These are phyloP conservation scores for Cystobasidium sp. DNA, from an alignment of 1,284 basidiomycete genomes.

Conservation along the genomic window DNA sequence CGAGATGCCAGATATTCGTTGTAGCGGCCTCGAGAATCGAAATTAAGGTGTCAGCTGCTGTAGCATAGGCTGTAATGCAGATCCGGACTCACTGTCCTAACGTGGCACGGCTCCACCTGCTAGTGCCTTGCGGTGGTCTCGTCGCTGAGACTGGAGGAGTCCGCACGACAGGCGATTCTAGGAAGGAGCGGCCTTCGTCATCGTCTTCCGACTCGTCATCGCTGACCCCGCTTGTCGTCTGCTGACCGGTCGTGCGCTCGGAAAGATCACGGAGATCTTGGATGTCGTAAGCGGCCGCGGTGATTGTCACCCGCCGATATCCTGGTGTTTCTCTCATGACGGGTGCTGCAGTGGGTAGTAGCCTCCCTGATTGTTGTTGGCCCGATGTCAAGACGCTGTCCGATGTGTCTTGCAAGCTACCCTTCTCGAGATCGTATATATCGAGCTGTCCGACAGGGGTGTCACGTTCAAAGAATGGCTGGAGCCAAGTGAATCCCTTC, in stretches of 20 bases:
- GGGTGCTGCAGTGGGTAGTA: slow-evolving; percentile 25
- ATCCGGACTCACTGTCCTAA: slow-evolving; percentile 31
- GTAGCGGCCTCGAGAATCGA: not conserved
- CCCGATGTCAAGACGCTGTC: not conserved
- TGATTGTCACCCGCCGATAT: slow-evolving; percentile 35
- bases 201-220: slow-evolving; percentile 6
- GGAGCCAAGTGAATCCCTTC: slow-evolving; percentile 18
- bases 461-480: not conserved
- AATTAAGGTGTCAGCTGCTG: not conserved
- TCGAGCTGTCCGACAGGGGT: too few relatives aligned
- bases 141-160: not conserved
- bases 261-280: slow-evolving; percentile 31
- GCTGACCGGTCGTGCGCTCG: not conserved
- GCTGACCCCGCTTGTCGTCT: not conserved
- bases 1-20: slow-evolving; percentile 29
- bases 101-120: slow-evolving; percentile 33
- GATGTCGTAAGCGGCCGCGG: slow-evolving; percentile 35
- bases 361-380: not conserved
- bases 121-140: not conserved
- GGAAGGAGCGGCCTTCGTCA: slow-evolving; percentile 18
- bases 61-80: not conserved
- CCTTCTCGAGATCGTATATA: not conserved
- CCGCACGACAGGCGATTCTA: not conserved
- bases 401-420: not conserved
- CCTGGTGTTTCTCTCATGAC: slow-evolving; percentile 5